These are phyloP conservation scores for Haplosporangium sp. DNA, from an alignment of 371 early-diverging fungal species.

Conservation along the genomic window DNA sequence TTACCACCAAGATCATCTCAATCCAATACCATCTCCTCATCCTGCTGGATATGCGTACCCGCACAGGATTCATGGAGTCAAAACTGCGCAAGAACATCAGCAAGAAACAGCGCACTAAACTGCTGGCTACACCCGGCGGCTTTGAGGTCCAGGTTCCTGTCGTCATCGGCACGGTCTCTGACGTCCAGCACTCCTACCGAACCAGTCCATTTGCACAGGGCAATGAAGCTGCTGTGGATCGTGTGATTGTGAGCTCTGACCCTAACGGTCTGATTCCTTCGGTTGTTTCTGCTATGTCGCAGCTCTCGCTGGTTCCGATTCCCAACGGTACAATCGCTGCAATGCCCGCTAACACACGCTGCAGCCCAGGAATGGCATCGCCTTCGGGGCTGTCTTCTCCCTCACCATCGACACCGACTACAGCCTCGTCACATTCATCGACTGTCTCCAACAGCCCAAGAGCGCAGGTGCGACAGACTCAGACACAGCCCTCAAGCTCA, in stretches of 20 bases:
- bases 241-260: background rate
- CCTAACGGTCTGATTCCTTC: background rate
- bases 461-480: background rate
- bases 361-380: no score
- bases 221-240: background rate
- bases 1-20: conserved; percentile 33
- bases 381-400: background rate
- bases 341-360: background rate
- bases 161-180: conserved; percentile 25
- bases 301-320: conserved; percentile 4
- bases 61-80: conserved; percentile 27
- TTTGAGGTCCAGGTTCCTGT: conserved; percentile 32
- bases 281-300: conserved; percentile 3
- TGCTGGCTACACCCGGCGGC: conserved; percentile 27
- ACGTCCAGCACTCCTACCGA: conserved; percentile 2
- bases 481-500: background rate
- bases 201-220: conserved; percentile 3
- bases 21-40: conserved; percentile 35
- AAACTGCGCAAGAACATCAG: conserved; percentile 12
- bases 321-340: background rate
- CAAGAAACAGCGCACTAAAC: conserved; percentile 23
- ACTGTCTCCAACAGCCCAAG: background rate
- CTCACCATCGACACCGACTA: background rate
- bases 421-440: background rate
- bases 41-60: conserved; percentile 34